Evolutionary conservation across 1,139 yeast genomes (phyloP), one percentile per base, ranked within the genome.

Genomic region (Yamadazyma oceani): DNA sequence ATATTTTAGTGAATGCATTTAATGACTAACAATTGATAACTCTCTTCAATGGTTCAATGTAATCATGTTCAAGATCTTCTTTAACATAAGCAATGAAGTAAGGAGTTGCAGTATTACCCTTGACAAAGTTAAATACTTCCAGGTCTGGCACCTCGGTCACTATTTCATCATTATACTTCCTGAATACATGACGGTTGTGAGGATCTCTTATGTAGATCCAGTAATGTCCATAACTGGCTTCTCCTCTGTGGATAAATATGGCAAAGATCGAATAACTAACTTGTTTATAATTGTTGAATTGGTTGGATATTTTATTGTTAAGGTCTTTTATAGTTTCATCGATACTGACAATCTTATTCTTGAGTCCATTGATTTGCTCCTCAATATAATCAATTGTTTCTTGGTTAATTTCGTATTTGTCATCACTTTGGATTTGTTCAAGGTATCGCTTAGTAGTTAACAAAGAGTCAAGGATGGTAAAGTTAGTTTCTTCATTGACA

Each of bases 141-240:
- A 75, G 70, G 6, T 71, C 70, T 0, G 82, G 74, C 1, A 86
- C 96, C 49, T 85, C 95, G 1, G 88, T 80, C 14, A 92, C 95
- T 11, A 76, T 73, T 54, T 92, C 97, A 62, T 92, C 98, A 54
- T 92, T 92, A 60, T 92, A 92, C 67, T 87, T 90, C 43, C 97
- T 70, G 76, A 81, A 92, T 24, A 85, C 66, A 32, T 77, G 75
- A 13, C 73, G 69, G 41, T 73, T 69, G 45, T 73, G 73, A 10
- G 82, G 79, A 58, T 92, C 97, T 45, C 78, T 79, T 44, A 92
- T 90, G 57, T 90, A 92, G 12, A 90, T 78, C 97, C 97, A 92
- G 58, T 92, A 92, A 60, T 92, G 98, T 3, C 98, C 98, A 55
- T 86, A 90, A 40, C 89, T 82, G 1, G 96, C 98, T 53, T 89